Base-by-base conservation (phyloP, 2,329 filamentous ascomycete species). In the Fusarium fujikuroi region DNA sequence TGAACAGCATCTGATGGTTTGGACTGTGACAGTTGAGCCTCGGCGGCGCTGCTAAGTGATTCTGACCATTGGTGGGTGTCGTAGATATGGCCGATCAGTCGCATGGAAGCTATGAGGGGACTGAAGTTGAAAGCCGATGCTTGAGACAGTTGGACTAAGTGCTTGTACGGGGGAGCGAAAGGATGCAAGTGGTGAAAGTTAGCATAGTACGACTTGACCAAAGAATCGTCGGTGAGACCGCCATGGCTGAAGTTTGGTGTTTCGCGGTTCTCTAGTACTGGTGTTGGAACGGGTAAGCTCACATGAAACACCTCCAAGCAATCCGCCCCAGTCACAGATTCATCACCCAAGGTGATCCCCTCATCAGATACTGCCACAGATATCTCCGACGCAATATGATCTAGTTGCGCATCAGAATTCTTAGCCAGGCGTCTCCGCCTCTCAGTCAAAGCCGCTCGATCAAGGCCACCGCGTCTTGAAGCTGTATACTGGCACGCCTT, bases 401-500 rank as follows among this genome's bases (percentile, higher is more conserved):
- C 6, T 0, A 3, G 9, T 7, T 23, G 21, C 0, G 0, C 0
- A 25, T n/a, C 23, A 9, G 14, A 25, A 6, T 23, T 47, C 1
- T 15, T 30, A 7, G 76, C 75, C 40, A 76, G 63, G 11, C 73
- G 75, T 62, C 78, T 80, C 21, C 80, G 79, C 30, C 79, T 74
- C 9, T 73, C 77, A 3, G 75, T 70, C 23, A 80, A 61, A 4
- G 79, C 68, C 4, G 73, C 79, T 37, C 77, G 77, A 70, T 75
- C 83, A 57, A 75, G 81, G 65, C 79, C 85, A 8, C 87, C 87
- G 57, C 87, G 81, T 37, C 86, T 83, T 18, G 86, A 88, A 70
- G 85, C 85, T 52, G 87, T 82, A 76, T 89, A 89, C 28, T 82
- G 80, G 66, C 87, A 89, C 5, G 84, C 79, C 32, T 84, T 83